Conservation (phyloP, 2,329 filamentous ascomycete genomes). For the Pseudocercospora eumusae region DNA sequence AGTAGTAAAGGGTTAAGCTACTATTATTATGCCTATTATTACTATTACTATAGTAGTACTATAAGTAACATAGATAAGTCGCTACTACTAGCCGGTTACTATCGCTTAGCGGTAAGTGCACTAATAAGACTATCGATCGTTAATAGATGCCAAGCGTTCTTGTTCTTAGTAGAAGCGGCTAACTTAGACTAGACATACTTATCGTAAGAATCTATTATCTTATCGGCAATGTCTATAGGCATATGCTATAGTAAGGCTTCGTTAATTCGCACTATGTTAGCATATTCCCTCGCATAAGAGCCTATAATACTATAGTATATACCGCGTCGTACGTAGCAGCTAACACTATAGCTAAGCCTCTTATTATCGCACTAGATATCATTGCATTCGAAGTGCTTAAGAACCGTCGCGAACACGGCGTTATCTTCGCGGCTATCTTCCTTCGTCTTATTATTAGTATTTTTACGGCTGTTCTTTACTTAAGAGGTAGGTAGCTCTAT, state of each 20-base stretch:
- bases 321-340: not conserved
- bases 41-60: too few species aligned
- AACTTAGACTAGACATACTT: not conserved
- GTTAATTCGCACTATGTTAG: not conserved
- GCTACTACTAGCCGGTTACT: too few species aligned
- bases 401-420: not conserved
- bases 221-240: not conserved
- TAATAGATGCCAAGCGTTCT: too few species aligned
- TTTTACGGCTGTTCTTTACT: not conserved
- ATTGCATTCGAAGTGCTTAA: not conserved
- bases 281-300: not conserved
- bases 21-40: too few species aligned
- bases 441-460: not conserved
- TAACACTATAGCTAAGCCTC: not conserved
- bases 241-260: not conserved
- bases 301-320: not conserved
- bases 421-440: not conserved
- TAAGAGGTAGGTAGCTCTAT: not conserved
- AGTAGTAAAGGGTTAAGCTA: too few species aligned
- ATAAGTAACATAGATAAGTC: too few species aligned
- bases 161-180: not conserved
- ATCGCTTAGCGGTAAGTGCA: too few species aligned
- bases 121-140: too few species aligned
- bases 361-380: not conserved
- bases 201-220: not conserved